Evolutionary conservation across 2,329 filamentous ascomycete species (phyloP).

Genomic region (Rutstroemia sp.): DNA sequence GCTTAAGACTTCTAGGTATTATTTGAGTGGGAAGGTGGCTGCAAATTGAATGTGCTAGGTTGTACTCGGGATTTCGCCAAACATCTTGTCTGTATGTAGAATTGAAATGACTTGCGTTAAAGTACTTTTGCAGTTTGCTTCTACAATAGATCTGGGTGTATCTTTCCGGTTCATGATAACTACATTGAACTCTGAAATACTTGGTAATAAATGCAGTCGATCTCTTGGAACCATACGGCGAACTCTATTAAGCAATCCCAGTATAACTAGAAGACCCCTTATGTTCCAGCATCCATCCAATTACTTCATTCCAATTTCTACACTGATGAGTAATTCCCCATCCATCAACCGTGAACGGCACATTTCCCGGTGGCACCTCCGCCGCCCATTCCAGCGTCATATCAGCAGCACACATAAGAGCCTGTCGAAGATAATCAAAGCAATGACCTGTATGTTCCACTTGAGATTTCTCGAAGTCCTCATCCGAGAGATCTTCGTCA

Average conservation of each 20-base stretch:
- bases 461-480: background rate
- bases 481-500: background rate
- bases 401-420: constrained; percentile 8
- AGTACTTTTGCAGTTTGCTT: too few relatives aligned
- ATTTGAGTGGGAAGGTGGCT: too few relatives aligned
- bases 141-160: too few relatives aligned
- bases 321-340: constrained; percentile 7
- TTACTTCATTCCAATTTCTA: background rate
- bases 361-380: background rate
- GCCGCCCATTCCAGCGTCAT: constrained; percentile 6
- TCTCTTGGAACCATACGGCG: background rate
- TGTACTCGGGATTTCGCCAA: too few relatives aligned
- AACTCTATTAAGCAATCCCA: background rate
- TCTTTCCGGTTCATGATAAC: too few relatives aligned
- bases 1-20: too few relatives aligned
- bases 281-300: constrained; percentile 2
- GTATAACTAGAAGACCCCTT: background rate
- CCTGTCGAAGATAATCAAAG: constrained; percentile 10
- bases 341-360: background rate
- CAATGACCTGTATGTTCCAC: background rate
- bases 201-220: too few relatives aligned
- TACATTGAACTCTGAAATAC: too few relatives aligned
- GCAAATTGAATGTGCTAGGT: too few relatives aligned
- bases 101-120: too few relatives aligned
- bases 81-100: too few relatives aligned